Evolutionary conservation across 257 asterid genomes (phyloP).

Genomic region (Verbena officinalis): DNA sequence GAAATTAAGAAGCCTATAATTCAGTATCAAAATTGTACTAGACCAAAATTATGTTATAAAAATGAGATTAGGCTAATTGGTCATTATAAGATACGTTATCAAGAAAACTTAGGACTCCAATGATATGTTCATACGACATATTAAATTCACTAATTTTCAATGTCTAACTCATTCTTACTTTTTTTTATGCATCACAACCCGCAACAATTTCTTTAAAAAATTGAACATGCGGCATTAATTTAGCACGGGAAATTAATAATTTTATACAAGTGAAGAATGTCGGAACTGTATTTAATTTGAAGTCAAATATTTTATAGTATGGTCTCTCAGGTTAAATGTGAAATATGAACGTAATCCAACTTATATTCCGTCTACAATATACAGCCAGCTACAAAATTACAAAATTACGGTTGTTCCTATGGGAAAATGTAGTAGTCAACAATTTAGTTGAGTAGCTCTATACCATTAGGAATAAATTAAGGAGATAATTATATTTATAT

Average conservation of each 20-base stretch:
- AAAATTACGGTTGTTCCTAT: conserved; percentile 10
- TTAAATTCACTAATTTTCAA: no score
- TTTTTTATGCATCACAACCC: not conserved
- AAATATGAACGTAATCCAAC: conserved; percentile 1
- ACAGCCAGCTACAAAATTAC: not conserved
- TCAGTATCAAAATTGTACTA: no score
- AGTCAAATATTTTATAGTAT: not conserved
- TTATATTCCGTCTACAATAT: not conserved
- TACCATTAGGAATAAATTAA: no score
- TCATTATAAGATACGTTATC: no score
- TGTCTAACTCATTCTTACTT: no score
- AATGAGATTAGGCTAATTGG: no score
- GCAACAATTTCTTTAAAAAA: not conserved
- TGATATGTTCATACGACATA: no score
- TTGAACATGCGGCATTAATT: not conserved
- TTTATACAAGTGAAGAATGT: not conserved
- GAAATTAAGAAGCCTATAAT: no score
- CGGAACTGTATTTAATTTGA: not conserved
- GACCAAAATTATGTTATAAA: no score
- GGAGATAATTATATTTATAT: no score
- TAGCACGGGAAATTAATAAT: not conserved
- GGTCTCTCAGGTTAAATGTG: not conserved
- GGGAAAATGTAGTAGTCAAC: not conserved
- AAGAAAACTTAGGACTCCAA: no score
- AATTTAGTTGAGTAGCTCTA: no score